Evolutionary conservation across 2,329 filamentous ascomycete species (phyloP), one percentile per base, ranked within the genome.

Genomic region (Cyanodermella asteris): DNA sequence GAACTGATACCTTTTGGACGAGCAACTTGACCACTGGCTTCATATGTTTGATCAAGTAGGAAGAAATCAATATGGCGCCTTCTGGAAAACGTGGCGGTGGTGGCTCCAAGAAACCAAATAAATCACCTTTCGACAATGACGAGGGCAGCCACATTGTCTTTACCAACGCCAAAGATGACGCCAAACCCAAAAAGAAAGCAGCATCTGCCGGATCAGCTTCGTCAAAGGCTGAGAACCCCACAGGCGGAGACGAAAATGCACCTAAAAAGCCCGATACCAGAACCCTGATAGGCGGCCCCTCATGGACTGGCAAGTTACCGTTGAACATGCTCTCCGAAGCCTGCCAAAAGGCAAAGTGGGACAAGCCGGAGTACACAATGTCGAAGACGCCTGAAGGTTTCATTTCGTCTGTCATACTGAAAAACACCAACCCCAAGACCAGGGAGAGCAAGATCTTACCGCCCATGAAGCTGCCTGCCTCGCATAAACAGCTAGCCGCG

Each of bases 231-330:
- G 7, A 16, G 10, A 15, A 20, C 13, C 23, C 16, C 9, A 17
- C 7, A 9, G 11, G 22, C 12, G 24, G 18, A 35, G 34, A 36
- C 13, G 30, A 37, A 25, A 46, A 51, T 24, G 49, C 44, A 5
- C 55, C 55, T n/a, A 68, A 66, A 44, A 66, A 62, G 37, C 64
- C 65, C 20, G 58, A 65, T 24, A 63, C 61, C 13, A 55, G 64
- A 47, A 78, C 90, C 38, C 56, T 97, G 35, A 91, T 97, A 41
- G 87, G 81, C 20, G 87, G 87, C 24, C 69, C 80, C 30, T 93
- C 81, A 37, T 97, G 87, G 87, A 97, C 87, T 0, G 87, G 87
- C 20, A 97, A 97, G 47, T 56, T 97, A 16, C 87, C 87, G 2
- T 76, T 93, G 34, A 93, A 91, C 44, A 61, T 94, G 39, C 64